Evolutionary conservation across 768 basidiomycete species (phyloP), one percentile per base, ranked within the genome.

Genomic region (Pleurotus ostreatus): DNA sequence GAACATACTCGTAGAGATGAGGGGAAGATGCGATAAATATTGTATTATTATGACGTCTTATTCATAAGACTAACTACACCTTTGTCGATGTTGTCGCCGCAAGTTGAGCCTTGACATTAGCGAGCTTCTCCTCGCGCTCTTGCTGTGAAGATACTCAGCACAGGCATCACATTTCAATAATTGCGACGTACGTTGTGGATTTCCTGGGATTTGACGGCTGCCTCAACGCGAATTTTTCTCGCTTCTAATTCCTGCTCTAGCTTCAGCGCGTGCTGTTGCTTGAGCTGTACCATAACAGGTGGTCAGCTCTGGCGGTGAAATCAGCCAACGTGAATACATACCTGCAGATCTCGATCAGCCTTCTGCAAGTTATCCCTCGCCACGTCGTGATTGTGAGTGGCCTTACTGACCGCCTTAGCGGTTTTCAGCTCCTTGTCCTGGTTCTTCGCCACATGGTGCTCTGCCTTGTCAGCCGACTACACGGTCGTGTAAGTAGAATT

Each of bases 381-480:
- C 22, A 22, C 16, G 12, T 53, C 51, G 15, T 53, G 51, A 11
- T 34, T 22, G 22, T 40, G 51, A 5, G 51, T 53, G 8, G 51
- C 51, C 41, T 53, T 53, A n/a, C 41, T 53, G 8, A 41, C 51
- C 51, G 51, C 51, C 37, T 41, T 40, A 5, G 51, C 51, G 8
- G 51, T 41, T 38, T 53, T 53, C 34, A 53, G 39, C 39, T 53
- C 51, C 13, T 53, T 39, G 12, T 41, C 41, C 20, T 53, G 51
- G 18, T 41, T 41, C 51, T 53, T 53, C 38, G 15, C 11, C 9
- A 53, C 9, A n/a, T n/a, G 9, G 20, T 53, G 51, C 37, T 53
- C 51, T 20, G 51, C 51, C 51, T 53, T 53, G 51, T 41, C 39
- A 22, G 51, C 39, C 5, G 51, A n/a, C 51, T 53, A 15, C 11